Conservation (phyloP, 768 basidiomycete genomes). For the Lactarius pseudohatsudake region DNA sequence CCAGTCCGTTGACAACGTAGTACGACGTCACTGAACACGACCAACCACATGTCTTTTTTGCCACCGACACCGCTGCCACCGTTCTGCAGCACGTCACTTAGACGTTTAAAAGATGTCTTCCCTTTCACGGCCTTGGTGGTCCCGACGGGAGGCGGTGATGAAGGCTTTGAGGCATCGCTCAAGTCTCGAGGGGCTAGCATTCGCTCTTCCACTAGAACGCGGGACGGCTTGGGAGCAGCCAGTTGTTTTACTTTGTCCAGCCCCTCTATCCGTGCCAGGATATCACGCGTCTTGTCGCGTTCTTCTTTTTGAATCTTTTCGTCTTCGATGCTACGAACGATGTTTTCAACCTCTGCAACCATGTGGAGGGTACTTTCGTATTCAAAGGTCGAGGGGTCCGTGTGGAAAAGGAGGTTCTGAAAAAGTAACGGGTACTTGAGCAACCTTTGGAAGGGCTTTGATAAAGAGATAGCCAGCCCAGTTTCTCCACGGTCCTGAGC, state of each 20-base stretch:
- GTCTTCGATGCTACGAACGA: slow-evolving; percentile 96
- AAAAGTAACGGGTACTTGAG: slow-evolving; percentile 97
- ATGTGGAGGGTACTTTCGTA: slow-evolving; percentile 95
- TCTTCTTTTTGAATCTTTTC: slow-evolving; percentile 98
- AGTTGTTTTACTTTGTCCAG: slow-evolving; percentile 92
- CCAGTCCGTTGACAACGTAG: slow-evolving; percentile 89
- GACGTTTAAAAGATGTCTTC: slow-evolving; percentile 83
- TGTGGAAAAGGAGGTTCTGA: slow-evolving; percentile 95
- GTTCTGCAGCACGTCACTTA: slow-evolving; percentile 82
- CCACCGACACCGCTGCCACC: slow-evolving; percentile 51
- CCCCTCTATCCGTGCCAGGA: slow-evolving; percentile 94
- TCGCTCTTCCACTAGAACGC: slow-evolving; percentile 83
- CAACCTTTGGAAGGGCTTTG: slow-evolving; percentile 95
- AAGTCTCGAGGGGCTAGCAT: slow-evolving; percentile 43
- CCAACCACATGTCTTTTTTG: slow-evolving; percentile 91
- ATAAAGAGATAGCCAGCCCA: slow-evolving; percentile 90
- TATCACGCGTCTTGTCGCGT: slow-evolving; percentile 91
- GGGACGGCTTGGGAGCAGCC: slow-evolving; percentile 85
- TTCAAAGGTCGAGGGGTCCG: slow-evolving; percentile 95
- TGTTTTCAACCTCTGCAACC: slow-evolving; percentile 95
- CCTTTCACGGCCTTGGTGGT: slow-evolving; percentile 63
- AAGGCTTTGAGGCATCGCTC: slow-evolving; percentile 29
- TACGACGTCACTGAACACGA: slow-evolving; percentile 94
- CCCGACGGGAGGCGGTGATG: slow-evolving; percentile 39
- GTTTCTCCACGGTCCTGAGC: slow-evolving; percentile 90